A percentile compares a stretch with the other conserved stretches of the same genome.
Conservation (phyloP, 2,329 filamentous ascomycete species). For the Aspergillus fructus region DNA sequence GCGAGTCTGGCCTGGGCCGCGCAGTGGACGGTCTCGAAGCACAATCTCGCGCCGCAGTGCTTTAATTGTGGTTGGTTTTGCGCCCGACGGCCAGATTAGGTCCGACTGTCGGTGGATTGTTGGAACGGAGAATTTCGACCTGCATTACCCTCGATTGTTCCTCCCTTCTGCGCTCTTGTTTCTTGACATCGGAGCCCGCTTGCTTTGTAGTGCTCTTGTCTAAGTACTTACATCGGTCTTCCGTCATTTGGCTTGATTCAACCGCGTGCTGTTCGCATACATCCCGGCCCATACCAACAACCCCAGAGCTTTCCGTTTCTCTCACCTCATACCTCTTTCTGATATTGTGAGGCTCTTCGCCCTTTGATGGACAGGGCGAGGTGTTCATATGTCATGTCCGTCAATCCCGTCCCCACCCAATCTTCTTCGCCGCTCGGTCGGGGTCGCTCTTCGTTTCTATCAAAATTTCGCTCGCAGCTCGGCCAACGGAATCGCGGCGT, state of each 20-base stretch:
- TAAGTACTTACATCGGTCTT: not conserved
- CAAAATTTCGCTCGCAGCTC: slow-evolving; percentile 58
- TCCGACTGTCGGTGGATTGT: slow-evolving; percentile 17
- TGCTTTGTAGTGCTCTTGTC: slow-evolving; percentile 11
- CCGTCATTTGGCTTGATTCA: slow-evolving; percentile 9
- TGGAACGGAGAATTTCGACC: slow-evolving; percentile 20
- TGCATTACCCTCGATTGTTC: slow-evolving; percentile 12
- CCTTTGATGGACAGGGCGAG: slow-evolving; percentile 36
- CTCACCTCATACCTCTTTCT: not conserved
- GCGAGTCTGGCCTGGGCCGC: not conserved
- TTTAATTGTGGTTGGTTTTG: slow-evolving; percentile 12
- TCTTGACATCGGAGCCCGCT: slow-evolving; percentile 9
- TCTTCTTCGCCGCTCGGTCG: slow-evolving; percentile 38
- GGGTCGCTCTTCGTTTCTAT: slow-evolving; percentile 47
- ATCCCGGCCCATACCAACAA: too few relatives aligned
- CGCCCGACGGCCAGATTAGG: slow-evolving; percentile 22
- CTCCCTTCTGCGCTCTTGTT: slow-evolving; percentile 8
- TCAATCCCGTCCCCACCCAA: slow-evolving; percentile 34
- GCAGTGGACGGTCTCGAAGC: slow-evolving; percentile 1
- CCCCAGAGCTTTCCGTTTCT: not conserved
- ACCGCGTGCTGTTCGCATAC: not conserved
- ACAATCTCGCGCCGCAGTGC: slow-evolving; percentile 6
- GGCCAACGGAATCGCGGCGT: slow-evolving; percentile 54
- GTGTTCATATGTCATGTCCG: slow-evolving; percentile 41
- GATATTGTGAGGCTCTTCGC: slow-evolving; percentile 13